Evolutionary conservation across 257 asterid genomes (phyloP), one percentile per base, ranked within the genome.

Genomic region (Henckelia pumila): DNA sequence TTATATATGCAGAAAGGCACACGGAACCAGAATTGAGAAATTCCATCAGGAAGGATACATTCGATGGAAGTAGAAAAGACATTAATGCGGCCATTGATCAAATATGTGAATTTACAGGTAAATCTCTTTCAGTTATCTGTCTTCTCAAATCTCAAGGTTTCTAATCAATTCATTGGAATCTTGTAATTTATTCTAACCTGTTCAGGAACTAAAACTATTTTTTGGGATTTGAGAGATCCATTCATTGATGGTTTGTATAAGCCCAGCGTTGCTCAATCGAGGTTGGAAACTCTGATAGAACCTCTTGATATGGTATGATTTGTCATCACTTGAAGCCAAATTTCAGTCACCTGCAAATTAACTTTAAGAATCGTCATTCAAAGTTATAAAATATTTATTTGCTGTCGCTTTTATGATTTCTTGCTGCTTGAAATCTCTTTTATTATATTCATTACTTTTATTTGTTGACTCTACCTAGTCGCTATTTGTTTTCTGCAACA

Each of bases 51-150:
- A 95, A 88, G 81, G 96, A 88, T 71, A 77, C 92, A 70, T 90
- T 93, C 68, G 97, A 90, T 84, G 99, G 99, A 65, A 84, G 97
- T 71, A 81, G 99, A 79, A 83, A 85, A 82, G 97, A 93, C 76
- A 83, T 93, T 32, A 93, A 93, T 77, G 83, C 91, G 26, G 94
- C 95, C 60, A 85, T 93, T 67, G 96, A 90, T 75, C 85, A 77
- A 61, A 72, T 93, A 59, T 93, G 97, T 72, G 99, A 88, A 79
- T 93, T 88, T 79, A 78, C 96, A 21, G 99, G 99, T 91, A 75
- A 53, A 72, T 65, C 56, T 28, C 63, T 35, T 20, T 63, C 33
- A 59, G 8, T 32, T 24, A 65, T 70, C n/a, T 24, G 60, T 63
- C 35, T 64, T 71, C 59, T 28, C 29, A 44, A 25, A 33, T 33